These are phyloP conservation scores for Tausonia pullulans DNA, from an alignment of 1,284 basidiomycete genomes.

Conservation along the genomic window DNA sequence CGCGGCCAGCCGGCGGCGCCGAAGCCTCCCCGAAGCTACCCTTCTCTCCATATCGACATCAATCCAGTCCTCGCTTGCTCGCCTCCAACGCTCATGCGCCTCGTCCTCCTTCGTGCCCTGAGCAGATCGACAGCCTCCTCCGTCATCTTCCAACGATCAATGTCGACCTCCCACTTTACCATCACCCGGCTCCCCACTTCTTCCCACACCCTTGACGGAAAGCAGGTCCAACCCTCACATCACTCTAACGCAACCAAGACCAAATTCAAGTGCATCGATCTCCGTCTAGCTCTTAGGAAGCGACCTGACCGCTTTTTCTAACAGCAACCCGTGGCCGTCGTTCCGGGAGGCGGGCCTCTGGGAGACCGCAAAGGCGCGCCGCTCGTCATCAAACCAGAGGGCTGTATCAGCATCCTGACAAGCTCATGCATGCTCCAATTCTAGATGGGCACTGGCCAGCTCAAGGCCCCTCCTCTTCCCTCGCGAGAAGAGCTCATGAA, in stretches of 20 bases:
- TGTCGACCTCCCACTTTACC: too few species aligned
- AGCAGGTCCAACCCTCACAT: not conserved
- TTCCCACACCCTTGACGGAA: too few species aligned
- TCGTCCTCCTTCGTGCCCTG: too few species aligned
- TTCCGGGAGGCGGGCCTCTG: not conserved
- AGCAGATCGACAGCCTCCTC: too few species aligned
- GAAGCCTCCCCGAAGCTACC: too few species aligned
- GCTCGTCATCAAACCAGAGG: not conserved
- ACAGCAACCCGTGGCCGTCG: constrained; percentile 9
- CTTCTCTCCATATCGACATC: too few species aligned
- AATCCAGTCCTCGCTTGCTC: too few species aligned
- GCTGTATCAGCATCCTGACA: not conserved
- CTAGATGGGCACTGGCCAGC: not conserved
- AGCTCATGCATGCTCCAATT: not conserved
- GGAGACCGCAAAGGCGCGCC: not conserved
- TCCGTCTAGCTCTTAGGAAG: too few species aligned
- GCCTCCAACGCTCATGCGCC: too few species aligned
- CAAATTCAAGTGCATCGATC: not conserved
- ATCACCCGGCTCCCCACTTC: too few species aligned
- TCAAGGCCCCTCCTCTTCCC: constrained; percentile 10
- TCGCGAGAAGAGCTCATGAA: constrained; percentile 20
- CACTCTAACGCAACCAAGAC: not conserved
- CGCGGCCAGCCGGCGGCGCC: too few species aligned
- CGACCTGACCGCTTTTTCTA: not conserved
- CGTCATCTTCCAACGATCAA: too few species aligned